phyloP scores from a whole-genome alignment of 1,284 basidiomycete species.

The Microbotryomycetes sp. region DNA sequence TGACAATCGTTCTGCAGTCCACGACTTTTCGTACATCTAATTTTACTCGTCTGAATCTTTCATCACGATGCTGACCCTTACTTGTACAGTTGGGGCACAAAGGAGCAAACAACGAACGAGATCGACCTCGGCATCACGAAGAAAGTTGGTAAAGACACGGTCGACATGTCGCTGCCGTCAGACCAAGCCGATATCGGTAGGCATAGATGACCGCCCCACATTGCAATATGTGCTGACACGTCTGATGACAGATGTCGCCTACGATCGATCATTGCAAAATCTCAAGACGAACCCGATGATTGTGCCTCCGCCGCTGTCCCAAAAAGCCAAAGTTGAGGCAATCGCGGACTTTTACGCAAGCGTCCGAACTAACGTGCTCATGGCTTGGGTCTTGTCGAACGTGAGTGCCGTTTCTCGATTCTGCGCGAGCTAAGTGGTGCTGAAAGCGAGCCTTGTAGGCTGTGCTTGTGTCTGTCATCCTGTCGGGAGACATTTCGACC shows the following conservation, averaged over 20 bases:
- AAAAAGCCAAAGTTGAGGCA: constrained; percentile 40
- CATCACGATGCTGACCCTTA: constrained; percentile 3
- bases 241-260: constrained; percentile 58
- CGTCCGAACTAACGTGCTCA: constrained; percentile 81
- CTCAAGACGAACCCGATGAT: constrained; percentile 57
- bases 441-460: constrained; percentile 45
- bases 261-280: constrained; percentile 80
- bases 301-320: constrained; percentile 38
- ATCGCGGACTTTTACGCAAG: constrained; percentile 42
- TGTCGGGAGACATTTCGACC: constrained; percentile 58
- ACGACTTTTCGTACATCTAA: constrained; percentile 20
- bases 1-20: constrained; percentile 14
- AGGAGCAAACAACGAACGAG: constrained; percentile 40
- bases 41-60: constrained; percentile 53
- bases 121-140: constrained; percentile 48
- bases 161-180: constrained; percentile 81
- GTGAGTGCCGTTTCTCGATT: constrained; percentile 47
- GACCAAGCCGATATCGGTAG: constrained; percentile 71
- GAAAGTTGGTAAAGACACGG: constrained; percentile 67
- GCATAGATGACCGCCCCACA: constrained; percentile 69
- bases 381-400: constrained; percentile 79
- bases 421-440: constrained; percentile 1
- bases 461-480: constrained; percentile 62
- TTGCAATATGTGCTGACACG: constrained; percentile 70
- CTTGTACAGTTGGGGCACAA: constrained; percentile 44